A percentile compares a stretch with the other conserved stretches of the same genome.
Evolutionary conservation across 73 alveolate genomes (phyloP).

Genomic region (Tetrahymena thermophila): DNA sequence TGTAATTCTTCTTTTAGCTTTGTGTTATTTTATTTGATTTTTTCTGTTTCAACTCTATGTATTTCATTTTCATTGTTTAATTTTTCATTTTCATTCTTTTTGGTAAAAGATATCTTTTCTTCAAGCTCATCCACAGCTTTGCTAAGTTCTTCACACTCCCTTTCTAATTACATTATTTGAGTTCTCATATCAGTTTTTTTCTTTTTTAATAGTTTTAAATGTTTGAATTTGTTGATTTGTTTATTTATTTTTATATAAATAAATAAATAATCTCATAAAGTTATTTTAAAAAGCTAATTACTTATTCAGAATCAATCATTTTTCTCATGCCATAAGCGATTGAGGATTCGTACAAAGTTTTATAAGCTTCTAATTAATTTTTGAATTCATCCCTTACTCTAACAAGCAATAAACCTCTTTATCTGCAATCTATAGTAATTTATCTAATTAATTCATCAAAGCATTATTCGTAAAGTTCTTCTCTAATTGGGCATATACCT

Average conservation of each 20-base stretch:
- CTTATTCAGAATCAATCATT: conserved; percentile 48
- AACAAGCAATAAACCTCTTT: conserved; percentile 47
- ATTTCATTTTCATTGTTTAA: conserved; percentile 15
- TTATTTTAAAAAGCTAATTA: background rate
- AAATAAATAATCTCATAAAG: no score
- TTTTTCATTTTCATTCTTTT: conserved; percentile 35
- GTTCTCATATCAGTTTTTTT: conserved; percentile 35
- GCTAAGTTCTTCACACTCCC: conserved; percentile 30
- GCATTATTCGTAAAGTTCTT: conserved; percentile 61
- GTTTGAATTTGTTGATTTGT: background rate
- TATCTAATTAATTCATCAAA: conserved; percentile 73
- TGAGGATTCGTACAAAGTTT: conserved; percentile 93
- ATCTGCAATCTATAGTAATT: conserved; percentile 47
- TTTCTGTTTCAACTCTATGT: conserved; percentile 34
- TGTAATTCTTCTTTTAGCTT: conserved; percentile 30
- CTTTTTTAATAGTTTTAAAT: background rate
- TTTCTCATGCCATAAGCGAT: conserved; percentile 98
- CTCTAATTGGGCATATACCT: conserved; percentile 78
- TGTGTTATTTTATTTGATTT: conserved; percentile 8
- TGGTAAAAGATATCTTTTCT: conserved; percentile 13
- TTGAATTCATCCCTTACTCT: conserved; percentile 36
- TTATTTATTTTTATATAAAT: background rate
- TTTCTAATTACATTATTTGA: conserved; percentile 35
- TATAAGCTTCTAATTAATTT: conserved; percentile 68
- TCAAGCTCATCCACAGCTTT: conserved; percentile 41